Evolutionary conservation across 1,284 basidiomycete species (phyloP), one percentile per base, ranked within the genome.

Genomic region (Rhodotorula sp.): DNA sequence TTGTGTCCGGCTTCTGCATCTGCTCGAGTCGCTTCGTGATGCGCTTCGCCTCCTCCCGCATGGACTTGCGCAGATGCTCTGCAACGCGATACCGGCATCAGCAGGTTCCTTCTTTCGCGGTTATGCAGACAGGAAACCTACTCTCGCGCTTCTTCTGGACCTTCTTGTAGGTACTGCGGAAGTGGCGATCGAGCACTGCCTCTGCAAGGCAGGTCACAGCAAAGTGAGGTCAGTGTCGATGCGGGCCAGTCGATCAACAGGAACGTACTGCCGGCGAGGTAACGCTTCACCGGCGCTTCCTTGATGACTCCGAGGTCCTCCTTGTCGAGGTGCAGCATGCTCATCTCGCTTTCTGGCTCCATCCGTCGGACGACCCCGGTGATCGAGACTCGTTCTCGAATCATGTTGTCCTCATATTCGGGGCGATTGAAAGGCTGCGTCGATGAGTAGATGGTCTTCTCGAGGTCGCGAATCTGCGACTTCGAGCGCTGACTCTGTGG

Each of bases 301-400:
- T 85, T 83, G 76, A 86, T 81, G 29, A 80, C 68, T 0, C 85
- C 85, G 15, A 86, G 78, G 59, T 87, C 82, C 30, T 89, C 86
- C 0, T 83, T 79, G 0, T 86, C 84, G 56, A 95, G 80, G 14
- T 83, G 84, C 55, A 95, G 83, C 1, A 87, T 89, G 10, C 82
- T 80, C 0, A 98, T 83, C 59, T 89, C 85, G 1, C 83, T 80
- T 69, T 86, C 84, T 0, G 87, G 83, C 78, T 97, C 94, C 73
- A 99, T 84, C 0, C 89, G 85, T 17, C 94, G 87, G 24, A 92
- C 84, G 12, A 87, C 81, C 12, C 95, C 95, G 30, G 84, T 84
- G 6, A 89, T 88, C 26, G 89, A 88, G 29, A 98, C 88, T 18
- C 95, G 87, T 80, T 98, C 94, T 46, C 95, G 86, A 70, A 98